Base-by-base conservation (phyloP, 441 rosid genomes). In the Breynia disticha region DNA sequence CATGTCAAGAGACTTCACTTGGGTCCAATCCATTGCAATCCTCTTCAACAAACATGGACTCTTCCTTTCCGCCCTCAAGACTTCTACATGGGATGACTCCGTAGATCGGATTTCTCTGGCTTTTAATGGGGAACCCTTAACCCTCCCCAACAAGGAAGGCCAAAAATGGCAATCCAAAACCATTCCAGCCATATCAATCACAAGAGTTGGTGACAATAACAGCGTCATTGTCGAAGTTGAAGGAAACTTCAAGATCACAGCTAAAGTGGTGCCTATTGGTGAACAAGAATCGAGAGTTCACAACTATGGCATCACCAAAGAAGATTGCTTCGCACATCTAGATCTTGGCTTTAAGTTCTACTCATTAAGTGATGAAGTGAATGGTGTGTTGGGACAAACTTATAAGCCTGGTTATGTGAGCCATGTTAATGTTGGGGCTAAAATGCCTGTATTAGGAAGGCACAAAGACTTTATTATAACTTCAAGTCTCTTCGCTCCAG, bases 321-420 rank as follows among this genome's bases (percentile, higher is more conserved):
- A 49, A 8, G 53, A 49, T 21, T 49, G 53, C 32, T 49, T 49
- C 28, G 37, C 53, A 12, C 53, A 49, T 49, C 28, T 49, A 2
- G 53, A 49, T n/a, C 32, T 49, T 11, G 22, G 28, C 21, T 49
- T 49, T n/a, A 49, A 5, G 32, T 49, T 49, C 32, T 19, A 8
- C n/a, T 7, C 53, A 15, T 49, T 49, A 21, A 49, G 15, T 28
- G 28, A 21, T n/a, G 15, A 19, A 8, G 53, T 49, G 15, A 21
- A 49, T 21, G 53, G 53, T 18, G 53, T 49, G 19, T 21, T 49
- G 32, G 53, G 53, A 28, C 53, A 49, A 19, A 49, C 53, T 49
- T 49, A 49, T 28, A 21, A n/a, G 28, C 16, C n/a, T 21, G 32
- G 14, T n/a, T 49, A 49, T 49, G 54, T 50, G 54, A 50, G 54